Evolutionary conservation across 2,329 filamentous ascomycete species (phyloP).

Genomic region (Pezicula carpinea): DNA sequence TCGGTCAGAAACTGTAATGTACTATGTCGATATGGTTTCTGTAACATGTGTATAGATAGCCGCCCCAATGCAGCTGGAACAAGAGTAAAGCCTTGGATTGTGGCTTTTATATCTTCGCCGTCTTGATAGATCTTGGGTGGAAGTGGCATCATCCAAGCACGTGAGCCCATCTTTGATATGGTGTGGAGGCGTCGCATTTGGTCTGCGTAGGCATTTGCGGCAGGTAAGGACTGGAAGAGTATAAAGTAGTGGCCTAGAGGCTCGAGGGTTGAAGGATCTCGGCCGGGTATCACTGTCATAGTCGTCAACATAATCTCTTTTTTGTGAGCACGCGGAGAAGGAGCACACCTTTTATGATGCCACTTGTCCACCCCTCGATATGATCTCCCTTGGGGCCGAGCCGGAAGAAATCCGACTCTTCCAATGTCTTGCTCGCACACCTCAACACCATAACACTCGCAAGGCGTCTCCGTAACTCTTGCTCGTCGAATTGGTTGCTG

Average conservation of each 20-base stretch:
- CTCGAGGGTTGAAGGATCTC: slow-evolving; percentile 58
- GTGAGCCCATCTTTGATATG: slow-evolving; percentile 31
- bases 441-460: slow-evolving; percentile 46
- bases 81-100: slow-evolving; percentile 45
- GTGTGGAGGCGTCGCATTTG: slow-evolving; percentile 48
- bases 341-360: slow-evolving; percentile 50
- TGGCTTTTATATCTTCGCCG: slow-evolving; percentile 41
- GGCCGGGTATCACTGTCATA: slow-evolving; percentile 55
- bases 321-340: background rate
- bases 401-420: slow-evolving; percentile 66
- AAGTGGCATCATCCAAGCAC: slow-evolving; percentile 37
- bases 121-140: slow-evolving; percentile 37
- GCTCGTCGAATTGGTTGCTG: background rate
- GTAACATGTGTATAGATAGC: slow-evolving; percentile 29
- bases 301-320: slow-evolving; percentile 6
- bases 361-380: slow-evolving; percentile 63
- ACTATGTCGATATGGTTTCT: slow-evolving; percentile 28
- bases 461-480: background rate
- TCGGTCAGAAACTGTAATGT: slow-evolving; percentile 31
- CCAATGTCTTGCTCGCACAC: slow-evolving; percentile 54
- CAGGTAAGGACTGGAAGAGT: slow-evolving; percentile 56
- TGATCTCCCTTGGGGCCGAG: slow-evolving; percentile 57
- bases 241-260: slow-evolving; percentile 64
- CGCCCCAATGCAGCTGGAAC: slow-evolving; percentile 36
- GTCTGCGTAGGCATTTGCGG: slow-evolving; percentile 57